Percentiles rank a stretch among this genome's conserved stretches.
Conservation (phyloP, 345 rosid genomes). For the Murraya paniculata region DNA sequence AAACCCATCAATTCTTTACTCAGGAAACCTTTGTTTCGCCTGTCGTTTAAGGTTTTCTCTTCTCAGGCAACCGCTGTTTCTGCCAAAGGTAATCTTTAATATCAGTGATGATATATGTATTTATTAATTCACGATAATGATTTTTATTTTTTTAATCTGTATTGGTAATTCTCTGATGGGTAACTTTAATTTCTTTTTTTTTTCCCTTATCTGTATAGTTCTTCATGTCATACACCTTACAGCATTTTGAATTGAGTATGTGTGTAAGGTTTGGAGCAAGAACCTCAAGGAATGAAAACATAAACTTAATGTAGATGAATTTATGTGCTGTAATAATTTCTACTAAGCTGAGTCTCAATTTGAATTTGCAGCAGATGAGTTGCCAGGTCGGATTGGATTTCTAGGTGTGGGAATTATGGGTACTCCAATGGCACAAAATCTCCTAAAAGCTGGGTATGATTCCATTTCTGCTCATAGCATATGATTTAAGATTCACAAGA, state of each 20-base stretch:
- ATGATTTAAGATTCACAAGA: neutral
- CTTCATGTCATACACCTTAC: neutral
- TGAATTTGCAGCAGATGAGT: slow-evolving; percentile 34
- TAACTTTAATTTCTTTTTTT: neutral
- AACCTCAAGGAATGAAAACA: neutral
- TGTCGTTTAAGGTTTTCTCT: slow-evolving; percentile 44
- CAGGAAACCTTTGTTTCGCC: slow-evolving; percentile 22
- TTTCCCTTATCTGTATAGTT: neutral
- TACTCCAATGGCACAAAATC: slow-evolving; percentile 90
- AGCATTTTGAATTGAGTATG: neutral
- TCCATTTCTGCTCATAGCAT: neutral
- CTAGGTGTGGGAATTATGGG: slow-evolving; percentile 97
- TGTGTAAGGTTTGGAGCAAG: neutral
- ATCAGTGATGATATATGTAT: neutral
- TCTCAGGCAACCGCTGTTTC: slow-evolving; percentile 44
- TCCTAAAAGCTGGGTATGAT: slow-evolving; percentile 84
- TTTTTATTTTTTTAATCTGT: neutral
- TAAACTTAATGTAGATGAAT: neutral
- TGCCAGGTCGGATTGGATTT: slow-evolving; percentile 62
- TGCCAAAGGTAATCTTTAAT: slow-evolving; percentile 30
- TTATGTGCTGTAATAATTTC: neutral
- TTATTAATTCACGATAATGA: neutral
- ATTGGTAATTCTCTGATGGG: neutral
- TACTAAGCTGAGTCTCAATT: neutral
- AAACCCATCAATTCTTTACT: slow-evolving; percentile 39